Base-by-base conservation (phyloP, 1,284 basidiomycete genomes). In the Ceraceosorus guamensis region DNA sequence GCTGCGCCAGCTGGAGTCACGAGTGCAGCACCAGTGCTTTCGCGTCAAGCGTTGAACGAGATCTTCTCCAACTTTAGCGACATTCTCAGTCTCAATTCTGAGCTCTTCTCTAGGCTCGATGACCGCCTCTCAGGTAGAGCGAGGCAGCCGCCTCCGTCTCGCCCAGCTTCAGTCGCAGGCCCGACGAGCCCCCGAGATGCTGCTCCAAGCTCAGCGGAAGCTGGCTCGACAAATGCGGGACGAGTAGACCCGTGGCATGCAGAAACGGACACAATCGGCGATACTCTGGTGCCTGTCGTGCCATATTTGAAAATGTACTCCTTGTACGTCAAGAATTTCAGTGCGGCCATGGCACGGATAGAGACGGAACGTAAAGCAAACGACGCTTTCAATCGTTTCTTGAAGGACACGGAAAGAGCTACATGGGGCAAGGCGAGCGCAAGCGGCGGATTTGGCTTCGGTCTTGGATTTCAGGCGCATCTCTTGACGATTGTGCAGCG, bases 31-130 rank as follows among this genome's bases (percentile, higher is more conserved):
- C 85, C 87, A 5, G 78, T 91, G 16, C 80, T 92, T 50, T 81
- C 83, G 55, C 83, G 86, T 57, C 77, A 82, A 11, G 82, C 84
- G 49, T 81, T 92, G 60, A 85, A 83, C 3, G 82, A 85, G 14
- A 81, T 91, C 49, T 93, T 93, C 76, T 86, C 85, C 62, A 91
- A 91, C 75, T 91, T 92, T 70, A 84, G 87, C 71, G 89, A 92
- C 78, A 91, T 93, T 48, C 87, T 88, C 83, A 88, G 89, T 66
- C 81, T 92, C 53, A 88, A 90, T 76, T 85, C 82, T 51, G 84
- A 87, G n/a, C 85, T 90, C 70, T 83, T 85, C 60, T 78, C 81
- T 13, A 82, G 84, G 3, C 80, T 89, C 32, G 72, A 74, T 47
- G 70, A 69, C 49, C 62, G 73, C 6, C 44, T 75, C 6, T 60